Percentiles rank a stretch among this genome's conserved stretches.
phyloP scores from a whole-genome alignment of 1,284 basidiomycete species.

The Chalciporus sp. region DNA sequence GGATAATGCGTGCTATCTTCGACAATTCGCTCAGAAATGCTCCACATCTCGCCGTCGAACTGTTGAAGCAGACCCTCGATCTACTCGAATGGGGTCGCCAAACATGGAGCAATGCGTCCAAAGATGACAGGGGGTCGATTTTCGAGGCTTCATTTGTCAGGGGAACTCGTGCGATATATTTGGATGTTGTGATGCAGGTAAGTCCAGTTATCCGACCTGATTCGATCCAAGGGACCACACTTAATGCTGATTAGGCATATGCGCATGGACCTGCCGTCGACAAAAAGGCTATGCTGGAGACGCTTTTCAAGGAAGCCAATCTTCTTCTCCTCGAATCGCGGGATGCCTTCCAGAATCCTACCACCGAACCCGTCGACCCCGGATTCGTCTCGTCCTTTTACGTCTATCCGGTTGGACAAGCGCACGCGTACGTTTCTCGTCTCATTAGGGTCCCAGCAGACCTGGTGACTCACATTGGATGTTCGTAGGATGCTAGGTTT shows the following conservation, averaged over 20 bases:
- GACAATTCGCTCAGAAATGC: conserved; percentile 5
- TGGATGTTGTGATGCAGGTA: conserved; percentile 32
- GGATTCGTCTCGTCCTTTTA: conserved; percentile 9
- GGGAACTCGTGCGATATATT: conserved; percentile 28
- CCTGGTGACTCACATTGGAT: neutral
- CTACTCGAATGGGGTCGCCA: conserved; percentile 30
- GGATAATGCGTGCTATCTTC: conserved; percentile 32
- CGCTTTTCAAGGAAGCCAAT: conserved; percentile 4
- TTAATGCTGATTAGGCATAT: neutral
- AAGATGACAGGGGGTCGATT: conserved; percentile 27
- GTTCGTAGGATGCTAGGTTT: conserved; percentile 1
- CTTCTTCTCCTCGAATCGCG: conserved; percentile 2
- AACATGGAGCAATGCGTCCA: conserved; percentile 19
- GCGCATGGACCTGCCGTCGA: conserved; percentile 1
- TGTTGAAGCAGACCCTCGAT: conserved; percentile 19
- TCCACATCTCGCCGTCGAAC: neutral
- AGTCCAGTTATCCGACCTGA: neutral
- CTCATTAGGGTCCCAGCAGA: neutral
- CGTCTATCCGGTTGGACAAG: conserved; percentile 2
- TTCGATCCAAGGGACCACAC: neutral
- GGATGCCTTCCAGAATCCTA: neutral
- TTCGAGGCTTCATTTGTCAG: conserved; percentile 33
- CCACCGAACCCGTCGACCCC: neutral
- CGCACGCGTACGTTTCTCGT: neutral
- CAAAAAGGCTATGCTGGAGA: conserved; percentile 5